Base-by-base conservation (phyloP, 441 rosid genomes). In the Corymbia citriodora region DNA sequence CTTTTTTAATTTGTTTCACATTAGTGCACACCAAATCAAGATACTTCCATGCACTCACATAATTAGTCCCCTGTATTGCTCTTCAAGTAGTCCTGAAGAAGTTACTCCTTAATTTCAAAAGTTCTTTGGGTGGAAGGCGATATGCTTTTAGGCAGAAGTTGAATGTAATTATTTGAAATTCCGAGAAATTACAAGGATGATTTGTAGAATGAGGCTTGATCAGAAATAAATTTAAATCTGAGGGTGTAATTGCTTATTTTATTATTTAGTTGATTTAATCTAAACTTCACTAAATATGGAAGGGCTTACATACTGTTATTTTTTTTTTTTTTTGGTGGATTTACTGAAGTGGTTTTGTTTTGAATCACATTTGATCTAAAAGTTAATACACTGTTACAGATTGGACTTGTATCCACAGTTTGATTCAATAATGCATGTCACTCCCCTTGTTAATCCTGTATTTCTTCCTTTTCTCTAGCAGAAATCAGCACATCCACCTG, bases 401-500 rank as follows among this genome's bases (percentile, higher is more conserved):
- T 45, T 79, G 85, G 85, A 79, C 85, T 45, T 79, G 85, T 79
- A 52, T 79, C 52, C 85, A 79, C 85, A 23, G 29, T 45, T 23
- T 45, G 52, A 40, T 79, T 79, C 12, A 23, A 23, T 79, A 40
- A 79, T 79, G 85, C 52, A 45, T 45, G 52, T 25, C 52, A 40
- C 45, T 79, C 52, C 52, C 72, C 87, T 57, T 88, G 65, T 88
- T 59, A 92, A 90, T 89, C 55, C 65, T 52, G 59, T 79, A 57
- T 82, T 85, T 45, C 21, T 90, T 90, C 90, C 63, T 85, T 82
- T 55, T 89, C 65, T 40, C 70, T 29, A 54, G 55, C 92, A 95
- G 96, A 95, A 91, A 92, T 53, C 94, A 40, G 91, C 55, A 89
- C 92, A 91, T 87, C 86, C 90, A 90, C 91, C 95, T 86, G 87